phyloP scores from a whole-genome alignment of 139 green algal genomes.

The Limnomonas spitsbergensis region DNA sequence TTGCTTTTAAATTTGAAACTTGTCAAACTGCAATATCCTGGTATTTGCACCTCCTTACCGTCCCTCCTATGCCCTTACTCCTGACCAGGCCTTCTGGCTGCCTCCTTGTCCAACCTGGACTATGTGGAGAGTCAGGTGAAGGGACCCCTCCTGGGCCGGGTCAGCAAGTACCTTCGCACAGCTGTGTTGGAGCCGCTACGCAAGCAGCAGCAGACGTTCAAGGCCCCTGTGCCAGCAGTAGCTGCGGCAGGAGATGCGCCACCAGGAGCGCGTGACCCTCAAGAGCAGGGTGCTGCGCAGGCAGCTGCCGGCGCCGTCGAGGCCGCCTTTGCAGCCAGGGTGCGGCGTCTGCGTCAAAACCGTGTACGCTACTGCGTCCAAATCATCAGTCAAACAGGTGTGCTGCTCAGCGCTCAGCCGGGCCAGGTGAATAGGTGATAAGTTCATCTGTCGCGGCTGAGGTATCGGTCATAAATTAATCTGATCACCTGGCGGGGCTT shows the following conservation, averaged over 20 bases:
- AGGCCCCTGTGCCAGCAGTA: neutral
- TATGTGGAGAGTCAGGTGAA: conserved; percentile 9
- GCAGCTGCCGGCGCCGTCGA: too few relatives aligned
- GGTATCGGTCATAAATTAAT: too few relatives aligned
- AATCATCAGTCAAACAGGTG: conserved; percentile 4
- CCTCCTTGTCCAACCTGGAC: neutral
- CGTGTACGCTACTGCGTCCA: conserved; percentile 6
- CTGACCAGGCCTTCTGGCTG: conserved; percentile 2
- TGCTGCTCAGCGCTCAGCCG: too few relatives aligned
- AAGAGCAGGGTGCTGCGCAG: too few relatives aligned
- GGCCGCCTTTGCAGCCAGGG: neutral
- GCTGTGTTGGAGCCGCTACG: neutral
- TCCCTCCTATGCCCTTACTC: too few relatives aligned
- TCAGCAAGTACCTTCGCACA: neutral
- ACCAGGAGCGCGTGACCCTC: too few relatives aligned
- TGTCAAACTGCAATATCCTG: too few relatives aligned
- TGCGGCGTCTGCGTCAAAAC: neutral
- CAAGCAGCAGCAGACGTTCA: neutral
- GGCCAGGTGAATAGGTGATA: too few relatives aligned
- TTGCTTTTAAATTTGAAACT: too few relatives aligned
- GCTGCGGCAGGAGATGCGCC: neutral
- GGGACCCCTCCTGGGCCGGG: neutral
- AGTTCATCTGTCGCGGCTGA: too few relatives aligned
- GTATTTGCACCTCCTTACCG: too few relatives aligned
- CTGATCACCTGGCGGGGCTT: too few relatives aligned